Evolutionary conservation across 1,284 basidiomycete genomes (phyloP).

Genomic region (Cystobasidium slooffiae): DNA sequence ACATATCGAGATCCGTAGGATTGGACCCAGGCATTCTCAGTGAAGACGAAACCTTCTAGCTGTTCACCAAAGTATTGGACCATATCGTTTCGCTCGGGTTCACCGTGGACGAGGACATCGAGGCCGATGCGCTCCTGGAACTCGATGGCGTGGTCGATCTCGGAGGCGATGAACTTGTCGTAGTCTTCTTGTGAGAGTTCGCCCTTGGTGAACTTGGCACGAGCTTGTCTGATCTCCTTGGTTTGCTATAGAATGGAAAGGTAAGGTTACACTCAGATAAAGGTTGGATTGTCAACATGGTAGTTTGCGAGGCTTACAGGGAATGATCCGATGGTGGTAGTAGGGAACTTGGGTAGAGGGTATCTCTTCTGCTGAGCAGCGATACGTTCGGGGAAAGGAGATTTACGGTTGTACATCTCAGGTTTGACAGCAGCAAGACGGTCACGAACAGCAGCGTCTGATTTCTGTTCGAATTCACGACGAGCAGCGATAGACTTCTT

Average conservation of each 20-base stretch:
- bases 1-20: slow-evolving; percentile 98
- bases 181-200: slow-evolving; percentile 88
- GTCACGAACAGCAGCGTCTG: slow-evolving; percentile 93
- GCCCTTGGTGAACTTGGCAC: slow-evolving; percentile 91
- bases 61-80: slow-evolving; percentile 93
- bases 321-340: slow-evolving; percentile 99
- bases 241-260: slow-evolving; percentile 70
- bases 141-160: slow-evolving; percentile 89
- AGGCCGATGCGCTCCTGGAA: slow-evolving; percentile 97
- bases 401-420: slow-evolving; percentile 87
- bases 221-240: slow-evolving; percentile 96
- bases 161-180: slow-evolving; percentile 98
- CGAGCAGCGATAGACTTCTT: slow-evolving; percentile 89
- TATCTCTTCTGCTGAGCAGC: slow-evolving; percentile 88
- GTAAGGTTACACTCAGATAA: slow-evolving; percentile 2
- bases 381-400: slow-evolving; percentile 83
- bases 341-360: slow-evolving; percentile 94
- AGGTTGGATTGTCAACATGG: slow-evolving; percentile 26
- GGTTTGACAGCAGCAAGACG: slow-evolving; percentile 90
- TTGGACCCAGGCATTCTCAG: slow-evolving; percentile 99
- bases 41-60: slow-evolving; percentile 94
- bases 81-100: slow-evolving; percentile 68
- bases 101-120: slow-evolving; percentile 98
- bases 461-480: slow-evolving; percentile 92
- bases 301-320: slow-evolving; percentile 63